Percentiles rank a stretch among this genome's conserved stretches.
Evolutionary conservation across 805 yeast species (phyloP).

Genomic region (Wickerhamiella galacta): DNA sequence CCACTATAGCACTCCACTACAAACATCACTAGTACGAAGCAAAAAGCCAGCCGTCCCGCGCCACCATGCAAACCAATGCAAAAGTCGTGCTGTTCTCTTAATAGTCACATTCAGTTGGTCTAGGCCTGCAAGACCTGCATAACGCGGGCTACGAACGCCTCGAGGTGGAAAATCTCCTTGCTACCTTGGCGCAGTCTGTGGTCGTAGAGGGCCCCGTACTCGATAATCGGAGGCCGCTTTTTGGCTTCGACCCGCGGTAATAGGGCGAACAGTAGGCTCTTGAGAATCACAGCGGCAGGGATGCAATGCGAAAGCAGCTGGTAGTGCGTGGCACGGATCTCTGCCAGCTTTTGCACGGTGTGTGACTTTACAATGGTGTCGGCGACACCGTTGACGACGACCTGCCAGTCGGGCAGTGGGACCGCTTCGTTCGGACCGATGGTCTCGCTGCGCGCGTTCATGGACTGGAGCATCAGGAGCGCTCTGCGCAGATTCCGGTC

Average conservation of each 20-base stretch:
- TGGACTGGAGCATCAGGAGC: constrained; percentile 64
- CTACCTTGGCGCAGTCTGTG: constrained; percentile 75
- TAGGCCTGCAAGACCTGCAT: constrained; percentile 33
- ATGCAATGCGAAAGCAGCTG: constrained; percentile 87
- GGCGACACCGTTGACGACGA: constrained; percentile 55
- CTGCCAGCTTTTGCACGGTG: constrained; percentile 33
- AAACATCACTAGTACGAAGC: too few species aligned
- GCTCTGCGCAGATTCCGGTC: constrained; percentile 67
- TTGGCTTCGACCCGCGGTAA: constrained; percentile 16
- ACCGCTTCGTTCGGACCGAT: constrained; percentile 13
- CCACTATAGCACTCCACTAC: too few species aligned
- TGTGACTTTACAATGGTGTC: constrained; percentile 40
- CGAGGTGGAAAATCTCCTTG: constrained; percentile 85
- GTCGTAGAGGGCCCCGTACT: constrained; percentile 46
- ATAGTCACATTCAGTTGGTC: too few species aligned
- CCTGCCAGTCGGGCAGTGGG: constrained; percentile 76
- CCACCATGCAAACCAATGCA: too few species aligned
- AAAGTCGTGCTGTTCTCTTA: too few species aligned
- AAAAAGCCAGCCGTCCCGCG: too few species aligned
- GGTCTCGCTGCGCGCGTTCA: constrained; percentile 25
- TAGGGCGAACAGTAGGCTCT: constrained; percentile 31
- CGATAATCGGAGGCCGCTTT: constrained; percentile 25
- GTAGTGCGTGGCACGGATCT: constrained; percentile 50
- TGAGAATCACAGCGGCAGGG: constrained; percentile 69
- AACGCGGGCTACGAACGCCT: constrained; percentile 77